A percentile compares a stretch with the other conserved stretches of the same genome.
phyloP scores from a whole-genome alignment of 2,329 filamentous ascomycete genomes.

The Pseudogymnoascus sp. region DNA sequence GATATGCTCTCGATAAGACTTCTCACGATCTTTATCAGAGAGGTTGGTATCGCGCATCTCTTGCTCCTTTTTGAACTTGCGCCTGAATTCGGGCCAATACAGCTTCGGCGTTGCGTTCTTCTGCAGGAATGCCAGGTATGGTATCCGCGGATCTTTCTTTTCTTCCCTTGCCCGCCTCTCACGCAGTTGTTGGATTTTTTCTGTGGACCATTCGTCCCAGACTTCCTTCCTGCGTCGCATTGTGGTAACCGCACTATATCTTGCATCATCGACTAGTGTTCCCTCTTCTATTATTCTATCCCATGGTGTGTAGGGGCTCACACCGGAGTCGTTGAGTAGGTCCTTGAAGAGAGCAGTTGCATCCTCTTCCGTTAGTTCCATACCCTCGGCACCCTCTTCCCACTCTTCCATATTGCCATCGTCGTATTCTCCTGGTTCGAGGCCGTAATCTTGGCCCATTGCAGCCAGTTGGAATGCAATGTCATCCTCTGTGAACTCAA shows the following conservation, averaged over 20 bases:
- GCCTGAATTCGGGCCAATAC: conserved; percentile 94
- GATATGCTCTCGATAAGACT: conserved; percentile 68
- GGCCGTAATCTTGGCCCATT: conserved; percentile 78
- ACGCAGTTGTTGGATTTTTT: conserved; percentile 64
- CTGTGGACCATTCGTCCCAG: conserved; percentile 76
- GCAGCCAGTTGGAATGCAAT: conserved; percentile 85
- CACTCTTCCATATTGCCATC: conserved; percentile 53
- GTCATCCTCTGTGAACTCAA: conserved; percentile 90
- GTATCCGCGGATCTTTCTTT: conserved; percentile 74
- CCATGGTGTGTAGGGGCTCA: conserved; percentile 88
- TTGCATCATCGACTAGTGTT: conserved; percentile 71
- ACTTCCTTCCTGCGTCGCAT: conserved; percentile 75
- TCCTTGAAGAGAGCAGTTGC: conserved; percentile 73
- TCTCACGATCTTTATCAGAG: conserved; percentile 70
- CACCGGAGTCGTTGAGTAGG: conserved; percentile 69
- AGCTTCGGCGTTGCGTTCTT: conserved; percentile 80
- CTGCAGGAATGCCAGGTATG: conserved; percentile 74
- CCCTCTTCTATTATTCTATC: conserved; percentile 81
- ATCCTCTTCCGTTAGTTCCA: conserved; percentile 67
- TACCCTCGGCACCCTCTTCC: conserved; percentile 64
- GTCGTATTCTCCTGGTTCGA: conserved; percentile 70
- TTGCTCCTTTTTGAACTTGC: conserved; percentile 76
- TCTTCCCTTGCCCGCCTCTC: conserved; percentile 66
- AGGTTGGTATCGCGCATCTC: conserved; percentile 69
- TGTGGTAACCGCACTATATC: conserved; percentile 76